These are phyloP conservation scores for Nakaseomyces sp. DNA, from an alignment of 1,139 yeast genomes.

Conservation along the genomic window DNA sequence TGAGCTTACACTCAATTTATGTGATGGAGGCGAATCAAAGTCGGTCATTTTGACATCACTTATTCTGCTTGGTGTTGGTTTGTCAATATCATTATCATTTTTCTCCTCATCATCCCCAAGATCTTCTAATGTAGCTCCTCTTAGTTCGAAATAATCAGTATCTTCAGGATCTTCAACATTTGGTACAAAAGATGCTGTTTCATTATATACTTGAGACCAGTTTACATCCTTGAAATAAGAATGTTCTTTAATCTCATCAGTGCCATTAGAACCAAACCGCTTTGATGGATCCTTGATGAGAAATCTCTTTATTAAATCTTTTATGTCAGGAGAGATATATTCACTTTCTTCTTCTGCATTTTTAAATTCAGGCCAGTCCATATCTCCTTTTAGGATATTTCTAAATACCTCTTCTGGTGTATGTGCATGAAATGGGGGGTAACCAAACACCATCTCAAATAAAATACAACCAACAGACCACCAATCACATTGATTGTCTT, in stretches of 20 bases:
- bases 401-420: conserved; percentile 76
- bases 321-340: conserved; percentile 58
- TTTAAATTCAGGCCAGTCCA: conserved; percentile 73
- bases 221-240: conserved; percentile 63
- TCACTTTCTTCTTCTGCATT: conserved; percentile 44
- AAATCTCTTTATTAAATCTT: conserved; percentile 58
- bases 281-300: conserved; percentile 53
- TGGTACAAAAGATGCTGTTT: conserved; percentile 82
- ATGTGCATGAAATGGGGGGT: conserved; percentile 87
- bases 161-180: conserved; percentile 69
- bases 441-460: conserved; percentile 87
- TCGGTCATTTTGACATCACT: conserved; percentile 9
- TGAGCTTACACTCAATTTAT: conserved; percentile 27
- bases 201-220: conserved; percentile 69
- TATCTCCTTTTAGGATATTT: conserved; percentile 61
- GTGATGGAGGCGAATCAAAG: conserved; percentile 18
- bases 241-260: conserved; percentile 69
- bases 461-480: conserved; percentile 96
- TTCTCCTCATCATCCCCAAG: conserved; percentile 50
- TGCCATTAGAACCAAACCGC: conserved; percentile 70
- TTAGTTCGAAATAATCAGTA: conserved; percentile 81
- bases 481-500: conserved; percentile 90
- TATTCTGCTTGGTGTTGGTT: background rate
- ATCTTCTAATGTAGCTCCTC: conserved; percentile 72
- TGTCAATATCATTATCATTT: conserved; percentile 19